Evolutionary conservation across 495 filamentous ascomycete genomes (phyloP), one percentile per base, ranked within the genome.

Genomic region (Lasiosphaeria ovina): DNA sequence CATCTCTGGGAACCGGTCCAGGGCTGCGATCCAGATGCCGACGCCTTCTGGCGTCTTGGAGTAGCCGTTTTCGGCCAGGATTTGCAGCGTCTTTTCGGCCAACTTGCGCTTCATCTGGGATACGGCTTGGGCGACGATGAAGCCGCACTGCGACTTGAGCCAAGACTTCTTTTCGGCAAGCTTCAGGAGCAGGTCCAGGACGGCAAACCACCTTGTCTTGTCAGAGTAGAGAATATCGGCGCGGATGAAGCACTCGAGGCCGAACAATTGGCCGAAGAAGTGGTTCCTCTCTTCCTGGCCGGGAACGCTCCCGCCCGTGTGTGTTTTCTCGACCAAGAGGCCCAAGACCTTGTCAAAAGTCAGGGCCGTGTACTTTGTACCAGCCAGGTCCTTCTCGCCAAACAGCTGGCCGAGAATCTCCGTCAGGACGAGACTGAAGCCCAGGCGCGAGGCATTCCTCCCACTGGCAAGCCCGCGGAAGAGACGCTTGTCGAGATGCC

Each of bases 401-500:
- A 81, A 81, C n/a, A 89, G 67, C 66, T 88, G 84, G 1, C 80
- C 77, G 44, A 95, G 69, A 57, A 96, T 77, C 74, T 97, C 93
- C 0, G 92, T 89, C 63, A 98, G 74, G 2, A 93, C 92, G 58
- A 97, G 78, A 42, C 90, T 95, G 69, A 94, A 97, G n/a, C 94
- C 94, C 58, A 93, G 74, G 33, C 94, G 82, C 35, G 93, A 91
- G 12, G 90, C 92, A 76, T 97, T 96, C 31, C 90, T 84, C 49
- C 92, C 88, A 68, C 92, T 97, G 57, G 92, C 91, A 33, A 98
- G 83, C 42, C 94, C 94, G 50, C 90, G 85, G 66, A 97, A 90
- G 12, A 98, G 79, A 36, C 92, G 77, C 63, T 79, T 76, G 51
- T 82, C 80, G 49, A 85, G 77, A 68, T 85, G 82, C 54, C 81